Evolutionary conservation across 1,139 yeast genomes (phyloP).

Genomic region (Suhomyces anneliseae): DNA sequence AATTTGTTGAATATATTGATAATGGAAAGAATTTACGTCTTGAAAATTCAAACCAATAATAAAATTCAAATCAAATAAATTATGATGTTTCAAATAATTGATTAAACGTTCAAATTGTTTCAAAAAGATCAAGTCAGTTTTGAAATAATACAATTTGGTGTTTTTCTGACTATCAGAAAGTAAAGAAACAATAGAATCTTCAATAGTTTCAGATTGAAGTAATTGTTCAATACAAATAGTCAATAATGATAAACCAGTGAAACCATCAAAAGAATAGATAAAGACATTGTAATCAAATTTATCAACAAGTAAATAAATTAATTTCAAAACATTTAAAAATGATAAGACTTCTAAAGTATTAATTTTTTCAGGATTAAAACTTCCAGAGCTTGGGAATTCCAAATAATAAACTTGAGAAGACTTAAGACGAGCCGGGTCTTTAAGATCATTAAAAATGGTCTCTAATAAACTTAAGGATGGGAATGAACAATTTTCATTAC

Average conservation of each 20-base stretch:
- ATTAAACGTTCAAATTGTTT: constrained; percentile 34
- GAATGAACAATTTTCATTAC: constrained; percentile 35
- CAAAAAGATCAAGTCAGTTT: constrained; percentile 33
- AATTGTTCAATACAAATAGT: constrained; percentile 21
- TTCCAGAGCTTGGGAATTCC: constrained; percentile 40
- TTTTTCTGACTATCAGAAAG: constrained; percentile 11
- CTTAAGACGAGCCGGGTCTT: constrained; percentile 4
- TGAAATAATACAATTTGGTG: constrained; percentile 34
- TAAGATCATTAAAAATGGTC: constrained; percentile 16
- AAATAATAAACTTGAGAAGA: constrained; percentile 21
- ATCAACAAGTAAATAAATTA: constrained; percentile 25
- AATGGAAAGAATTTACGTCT: constrained; percentile 15
- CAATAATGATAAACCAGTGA: constrained; percentile 39
- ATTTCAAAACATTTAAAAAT: constrained; percentile 33
- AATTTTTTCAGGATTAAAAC: constrained; percentile 21
- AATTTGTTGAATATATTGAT: constrained; percentile 6
- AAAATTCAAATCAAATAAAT: constrained; percentile 6
- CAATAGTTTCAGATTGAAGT: constrained; percentile 18
- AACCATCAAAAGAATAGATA: constrained; percentile 41
- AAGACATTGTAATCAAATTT: constrained; percentile 26
- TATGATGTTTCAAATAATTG: constrained; percentile 19
- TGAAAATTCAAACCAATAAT: constrained; percentile 8
- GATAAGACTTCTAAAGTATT: constrained; percentile 30
- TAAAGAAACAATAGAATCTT: constrained; percentile 19
- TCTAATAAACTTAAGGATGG: constrained; percentile 24